Base-by-base conservation (phyloP, 352 stramenopile species). In the Peronospora destructor region DNA sequence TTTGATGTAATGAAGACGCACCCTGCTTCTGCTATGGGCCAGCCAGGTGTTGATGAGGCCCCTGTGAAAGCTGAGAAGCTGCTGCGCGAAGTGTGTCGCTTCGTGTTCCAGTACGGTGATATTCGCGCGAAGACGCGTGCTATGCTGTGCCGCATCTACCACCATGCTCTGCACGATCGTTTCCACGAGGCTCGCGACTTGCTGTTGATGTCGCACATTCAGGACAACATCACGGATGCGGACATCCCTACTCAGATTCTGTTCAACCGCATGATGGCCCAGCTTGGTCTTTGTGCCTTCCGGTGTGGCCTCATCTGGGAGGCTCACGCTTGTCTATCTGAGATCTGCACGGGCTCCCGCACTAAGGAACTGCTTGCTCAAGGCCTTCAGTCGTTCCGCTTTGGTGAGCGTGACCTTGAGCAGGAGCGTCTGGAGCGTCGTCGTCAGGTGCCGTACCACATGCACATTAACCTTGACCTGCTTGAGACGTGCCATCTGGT, bases 401-500 rank as follows among this genome's bases (percentile, higher is more conserved):
- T 80, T 59, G 73, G 85, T 59, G 95, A 99, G 60, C 96, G 96
- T 58, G 96, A 95, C 62, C 69, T 89, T 4, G 95, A 98, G 60
- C 88, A 98, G 71, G 96, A 99, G 71, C 97, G 97, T 46, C 78
- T 95, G 6, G 96, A 99, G 66, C 95, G 95, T 47, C 90, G 97
- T 68, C 83, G 97, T 36, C 91, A 98, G 62, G 82, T 98, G 48
- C 96, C 96, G 26, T 99, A 98, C 77, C 96, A 99, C 76, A 97
- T 98, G 88, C 96, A 99, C 76, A 98, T 99, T 64, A 99, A 98
- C 69, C 71, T 98, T 14, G 97, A 99, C 62, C 62, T 99, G 54
- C 75, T 99, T 28, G 97, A 99, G 67, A 95, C 89, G 48, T 97
- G 87, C 66, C 96, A 99, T 74, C 76, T 99, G 29, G 97, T 98